These are phyloP conservation scores for Marasmius oreades DNA, from an alignment of 1,284 basidiomycete genomes.

Conservation along the genomic window DNA sequence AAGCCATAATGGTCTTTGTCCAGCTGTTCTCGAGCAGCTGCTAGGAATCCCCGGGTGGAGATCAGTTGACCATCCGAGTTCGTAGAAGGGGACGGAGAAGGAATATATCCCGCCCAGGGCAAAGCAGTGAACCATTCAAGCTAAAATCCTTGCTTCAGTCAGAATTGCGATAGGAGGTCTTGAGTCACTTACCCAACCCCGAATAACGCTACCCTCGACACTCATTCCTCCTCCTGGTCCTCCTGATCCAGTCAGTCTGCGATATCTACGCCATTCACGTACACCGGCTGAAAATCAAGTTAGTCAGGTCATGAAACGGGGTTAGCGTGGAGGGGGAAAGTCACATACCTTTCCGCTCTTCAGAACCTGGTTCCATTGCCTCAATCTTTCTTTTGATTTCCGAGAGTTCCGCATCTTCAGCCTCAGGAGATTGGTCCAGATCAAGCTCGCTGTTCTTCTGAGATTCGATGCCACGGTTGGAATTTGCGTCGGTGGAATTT, in stretches of 20 bases:
- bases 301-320: neutral
- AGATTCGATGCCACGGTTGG: conserved; percentile 9
- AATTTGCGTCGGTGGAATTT: conserved; percentile 5
- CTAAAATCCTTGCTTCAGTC: conserved; percentile 33
- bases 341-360: conserved; percentile 56
- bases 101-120: conserved; percentile 57
- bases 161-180: conserved; percentile 19
- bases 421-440: conserved; percentile 63
- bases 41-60: conserved; percentile 46
- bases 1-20: conserved; percentile 88
- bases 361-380: conserved; percentile 69
- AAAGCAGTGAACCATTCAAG: conserved; percentile 82
- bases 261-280: conserved; percentile 75
- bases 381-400: conserved; percentile 81
- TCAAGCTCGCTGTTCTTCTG: conserved; percentile 32
- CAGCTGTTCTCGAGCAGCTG: conserved; percentile 68
- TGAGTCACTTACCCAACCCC: conserved; percentile 59
- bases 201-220: conserved; percentile 75
- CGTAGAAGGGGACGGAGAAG: conserved; percentile 22
- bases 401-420: conserved; percentile 74
- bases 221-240: conserved; percentile 31
- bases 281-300: conserved; percentile 55
- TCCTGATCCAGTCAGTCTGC: conserved; percentile 51
- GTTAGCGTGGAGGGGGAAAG: neutral
- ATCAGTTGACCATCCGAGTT: conserved; percentile 29